These are phyloP conservation scores for Phytophthora cryptogea DNA, from an alignment of 352 stramenopile genomes.

Conservation along the genomic window DNA sequence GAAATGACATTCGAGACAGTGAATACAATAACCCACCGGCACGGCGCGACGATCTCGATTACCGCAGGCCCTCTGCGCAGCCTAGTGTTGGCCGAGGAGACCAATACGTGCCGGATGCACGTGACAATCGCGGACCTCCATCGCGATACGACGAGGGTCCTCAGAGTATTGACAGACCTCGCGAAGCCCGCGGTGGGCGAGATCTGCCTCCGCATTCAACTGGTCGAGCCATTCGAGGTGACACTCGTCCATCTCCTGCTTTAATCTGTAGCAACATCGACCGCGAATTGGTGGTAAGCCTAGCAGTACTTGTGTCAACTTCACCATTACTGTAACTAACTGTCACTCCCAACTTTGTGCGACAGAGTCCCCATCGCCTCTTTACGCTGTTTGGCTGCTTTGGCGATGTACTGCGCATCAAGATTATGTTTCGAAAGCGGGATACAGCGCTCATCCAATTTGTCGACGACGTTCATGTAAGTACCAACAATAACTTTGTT, in stretches of 20 bases:
- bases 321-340: conserved; percentile 1
- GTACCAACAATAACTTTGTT: conserved; percentile 6
- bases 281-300: conserved; percentile 58
- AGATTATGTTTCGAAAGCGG: conserved; percentile 88
- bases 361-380: conserved; percentile 60
- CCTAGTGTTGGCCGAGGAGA: conserved; percentile 26
- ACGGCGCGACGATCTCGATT: conserved; percentile 27
- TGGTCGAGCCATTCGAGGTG: conserved; percentile 55
- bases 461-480: conserved; percentile 71
- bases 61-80: conserved; percentile 14
- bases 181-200: conserved; percentile 26
- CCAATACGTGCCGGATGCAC: conserved; percentile 24
- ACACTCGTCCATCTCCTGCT: conserved; percentile 61
- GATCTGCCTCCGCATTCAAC: conserved; percentile 66
- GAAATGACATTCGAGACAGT: conserved; percentile 19
- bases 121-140: conserved; percentile 21
- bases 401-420: conserved; percentile 81
- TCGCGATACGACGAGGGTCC: conserved; percentile 30
- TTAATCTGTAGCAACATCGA: conserved; percentile 89
- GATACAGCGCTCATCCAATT: conserved; percentile 86
- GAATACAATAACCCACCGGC: conserved; percentile 25
- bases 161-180: conserved; percentile 27
- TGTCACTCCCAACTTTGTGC: conserved; percentile 2
- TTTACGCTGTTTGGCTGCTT: conserved; percentile 89
- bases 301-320: neutral